Conservation (phyloP, 1,284 basidiomycete genomes). For the Ganoderma leucocontextum region DNA sequence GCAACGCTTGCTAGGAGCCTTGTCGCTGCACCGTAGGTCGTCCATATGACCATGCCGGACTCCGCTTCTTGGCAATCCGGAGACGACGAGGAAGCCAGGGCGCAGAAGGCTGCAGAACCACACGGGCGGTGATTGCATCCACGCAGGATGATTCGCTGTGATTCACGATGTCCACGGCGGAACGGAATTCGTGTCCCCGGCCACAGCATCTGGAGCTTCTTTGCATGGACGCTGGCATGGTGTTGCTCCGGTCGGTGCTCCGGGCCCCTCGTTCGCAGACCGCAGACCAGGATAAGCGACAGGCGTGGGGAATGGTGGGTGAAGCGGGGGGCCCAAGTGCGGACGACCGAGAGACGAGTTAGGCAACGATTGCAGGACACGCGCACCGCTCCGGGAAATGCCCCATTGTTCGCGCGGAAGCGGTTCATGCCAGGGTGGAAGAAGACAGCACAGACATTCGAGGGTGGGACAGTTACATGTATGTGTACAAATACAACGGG, state of each 20-base stretch:
- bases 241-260: slow-evolving; percentile 1
- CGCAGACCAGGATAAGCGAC: background rate
- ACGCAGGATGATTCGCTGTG: background rate
- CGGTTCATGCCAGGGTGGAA: background rate
- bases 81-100: background rate
- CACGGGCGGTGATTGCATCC: slow-evolving; percentile 4
- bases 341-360: background rate
- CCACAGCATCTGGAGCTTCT: slow-evolving; percentile 7
- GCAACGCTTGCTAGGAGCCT: background rate
- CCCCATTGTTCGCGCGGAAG: background rate
- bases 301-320: background rate
- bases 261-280: background rate
- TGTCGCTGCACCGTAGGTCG: background rate
- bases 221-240: slow-evolving; percentile 1
- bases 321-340: background rate
- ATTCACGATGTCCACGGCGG: background rate
- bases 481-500: slow-evolving; percentile 1
- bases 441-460: background rate
- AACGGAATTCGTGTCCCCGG: background rate
- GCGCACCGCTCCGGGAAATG: background rate
- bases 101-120: background rate
- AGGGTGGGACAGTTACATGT: background rate
- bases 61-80: background rate
- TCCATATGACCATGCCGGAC: background rate
- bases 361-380: background rate